phyloP scores from a whole-genome alignment of 495 filamentous ascomycete genomes.

The Lindgomyces ingoldianus region DNA sequence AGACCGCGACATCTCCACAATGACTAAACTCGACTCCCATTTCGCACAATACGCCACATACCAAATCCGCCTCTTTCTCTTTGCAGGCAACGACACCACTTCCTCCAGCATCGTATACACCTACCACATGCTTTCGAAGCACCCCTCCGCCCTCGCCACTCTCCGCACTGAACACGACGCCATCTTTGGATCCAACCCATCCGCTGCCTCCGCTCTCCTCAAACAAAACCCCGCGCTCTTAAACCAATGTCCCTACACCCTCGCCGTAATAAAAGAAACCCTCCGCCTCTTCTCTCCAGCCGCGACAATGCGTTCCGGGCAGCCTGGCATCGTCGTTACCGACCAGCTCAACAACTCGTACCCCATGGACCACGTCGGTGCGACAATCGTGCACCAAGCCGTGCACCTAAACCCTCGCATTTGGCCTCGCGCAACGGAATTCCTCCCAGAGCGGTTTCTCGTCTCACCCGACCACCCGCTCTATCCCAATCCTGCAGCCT shows the following conservation, averaged over 20 bases:
- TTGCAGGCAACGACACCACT: constrained; percentile 55
- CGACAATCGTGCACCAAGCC: constrained; percentile 26
- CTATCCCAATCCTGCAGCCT: neutral
- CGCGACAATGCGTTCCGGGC: neutral
- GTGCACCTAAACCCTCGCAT: constrained; percentile 20
- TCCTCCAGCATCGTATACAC: constrained; percentile 45
- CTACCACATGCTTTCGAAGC: constrained; percentile 50
- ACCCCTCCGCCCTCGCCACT: constrained; percentile 45
- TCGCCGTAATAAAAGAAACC: constrained; percentile 9
- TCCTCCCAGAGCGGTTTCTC: constrained; percentile 22
- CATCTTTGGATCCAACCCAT: neutral
- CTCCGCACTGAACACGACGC: constrained; percentile 34
- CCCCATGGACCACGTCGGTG: constrained; percentile 38
- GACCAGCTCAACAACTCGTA: constrained; percentile 33
- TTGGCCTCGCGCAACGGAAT: neutral
- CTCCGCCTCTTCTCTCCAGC: neutral
- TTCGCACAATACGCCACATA: neutral
- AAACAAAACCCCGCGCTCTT: neutral
- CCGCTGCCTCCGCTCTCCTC: neutral
- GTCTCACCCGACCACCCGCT: neutral
- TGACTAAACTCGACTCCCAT: neutral
- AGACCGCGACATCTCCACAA: neutral
- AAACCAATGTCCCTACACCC: neutral
- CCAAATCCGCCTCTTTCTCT: constrained; percentile 44
- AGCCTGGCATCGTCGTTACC: constrained; percentile 7